phyloP scores from a whole-genome alignment of 2,329 filamentous ascomycete genomes.

The Colletotrichum orchidophilum region DNA sequence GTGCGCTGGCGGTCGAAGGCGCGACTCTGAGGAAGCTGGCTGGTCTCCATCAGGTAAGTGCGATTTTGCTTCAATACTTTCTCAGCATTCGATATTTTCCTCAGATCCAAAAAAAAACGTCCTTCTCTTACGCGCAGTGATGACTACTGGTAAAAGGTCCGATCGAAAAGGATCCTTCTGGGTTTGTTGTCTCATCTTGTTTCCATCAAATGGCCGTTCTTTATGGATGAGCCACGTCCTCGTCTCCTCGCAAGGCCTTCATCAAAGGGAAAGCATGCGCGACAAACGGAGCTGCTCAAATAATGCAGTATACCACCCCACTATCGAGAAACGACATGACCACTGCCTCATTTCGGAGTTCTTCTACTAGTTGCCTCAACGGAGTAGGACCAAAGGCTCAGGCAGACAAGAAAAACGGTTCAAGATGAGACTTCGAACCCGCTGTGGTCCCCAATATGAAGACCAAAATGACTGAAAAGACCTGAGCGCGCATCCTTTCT shows the following conservation, averaged over 20 bases:
- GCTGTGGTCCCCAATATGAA: slow-evolving; percentile 60
- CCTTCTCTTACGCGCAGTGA: slow-evolving; percentile 50
- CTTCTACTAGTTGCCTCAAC: slow-evolving; percentile 53
- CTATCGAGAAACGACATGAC: slow-evolving; percentile 14
- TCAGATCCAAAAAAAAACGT: neutral
- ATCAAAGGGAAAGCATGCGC: slow-evolving; percentile 3
- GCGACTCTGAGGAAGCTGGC: slow-evolving; percentile 8
- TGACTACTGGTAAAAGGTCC: slow-evolving; percentile 74
- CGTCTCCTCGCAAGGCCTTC: slow-evolving; percentile 11
- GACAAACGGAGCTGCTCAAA: neutral
- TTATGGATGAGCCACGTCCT: slow-evolving; percentile 20
- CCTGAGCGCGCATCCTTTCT: slow-evolving; percentile 70
- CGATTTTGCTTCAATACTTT: neutral
- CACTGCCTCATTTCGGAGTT: slow-evolving; percentile 61
- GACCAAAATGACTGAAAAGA: slow-evolving; percentile 77
- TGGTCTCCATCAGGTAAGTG: slow-evolving; percentile 3
- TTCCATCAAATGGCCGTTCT: slow-evolving; percentile 36
- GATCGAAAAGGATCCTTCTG: slow-evolving; percentile 60
- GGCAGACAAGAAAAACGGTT: slow-evolving; percentile 53
- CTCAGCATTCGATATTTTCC: neutral
- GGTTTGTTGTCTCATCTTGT: slow-evolving; percentile 48
- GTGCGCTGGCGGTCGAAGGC: slow-evolving; percentile 11
- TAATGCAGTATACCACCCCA: neutral
- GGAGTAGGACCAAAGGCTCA: slow-evolving; percentile 68
- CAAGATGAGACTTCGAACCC: slow-evolving; percentile 52